Conservation (phyloP, 768 basidiomycete genomes). For the Agaricus blazei region DNA sequence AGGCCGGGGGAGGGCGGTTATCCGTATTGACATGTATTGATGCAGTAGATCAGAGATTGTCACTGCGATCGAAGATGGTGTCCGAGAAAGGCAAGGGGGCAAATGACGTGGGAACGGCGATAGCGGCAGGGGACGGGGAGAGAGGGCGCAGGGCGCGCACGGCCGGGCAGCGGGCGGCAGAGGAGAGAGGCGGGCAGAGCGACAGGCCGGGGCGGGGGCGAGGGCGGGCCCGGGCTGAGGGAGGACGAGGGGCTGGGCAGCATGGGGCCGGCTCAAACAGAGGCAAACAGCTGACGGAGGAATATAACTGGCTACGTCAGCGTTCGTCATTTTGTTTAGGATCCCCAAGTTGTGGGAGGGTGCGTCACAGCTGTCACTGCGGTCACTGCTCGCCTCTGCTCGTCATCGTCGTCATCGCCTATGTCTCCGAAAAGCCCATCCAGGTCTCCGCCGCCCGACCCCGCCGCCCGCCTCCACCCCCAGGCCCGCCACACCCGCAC, state of each 20-base stretch:
- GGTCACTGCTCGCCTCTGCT: constrained; percentile 4
- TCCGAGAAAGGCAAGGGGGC: not conserved
- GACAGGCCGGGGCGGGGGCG: not conserved
- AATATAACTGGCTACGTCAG: constrained; percentile 49
- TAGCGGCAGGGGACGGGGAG: too few relatives aligned
- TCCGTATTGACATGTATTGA: constrained; percentile 2
- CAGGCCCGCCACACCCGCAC: constrained; percentile 43
- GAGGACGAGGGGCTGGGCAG: constrained; percentile 18
- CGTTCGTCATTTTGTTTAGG: constrained; percentile 41
- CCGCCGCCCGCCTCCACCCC: constrained; percentile 12
- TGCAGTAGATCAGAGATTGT: not conserved
- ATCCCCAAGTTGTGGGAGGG: constrained; percentile 25
- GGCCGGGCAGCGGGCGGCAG: too few relatives aligned
- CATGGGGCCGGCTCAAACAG: constrained; percentile 28
- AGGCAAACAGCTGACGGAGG: constrained; percentile 27
- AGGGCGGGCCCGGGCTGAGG: not conserved
- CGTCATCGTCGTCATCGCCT: constrained; percentile 14
- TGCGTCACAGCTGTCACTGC: constrained; percentile 3
- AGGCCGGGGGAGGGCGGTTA: not conserved
- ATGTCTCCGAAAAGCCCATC: constrained; percentile 38
- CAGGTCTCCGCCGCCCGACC: constrained; percentile 22
- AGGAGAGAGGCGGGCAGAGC: not conserved
- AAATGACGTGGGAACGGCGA: too few relatives aligned
- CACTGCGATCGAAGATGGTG: not conserved
- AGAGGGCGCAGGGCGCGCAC: too few relatives aligned